phyloP scores from a whole-genome alignment of 225 moss, liverwort and hornwort species.

The Marchantia polymorpha region DNA sequence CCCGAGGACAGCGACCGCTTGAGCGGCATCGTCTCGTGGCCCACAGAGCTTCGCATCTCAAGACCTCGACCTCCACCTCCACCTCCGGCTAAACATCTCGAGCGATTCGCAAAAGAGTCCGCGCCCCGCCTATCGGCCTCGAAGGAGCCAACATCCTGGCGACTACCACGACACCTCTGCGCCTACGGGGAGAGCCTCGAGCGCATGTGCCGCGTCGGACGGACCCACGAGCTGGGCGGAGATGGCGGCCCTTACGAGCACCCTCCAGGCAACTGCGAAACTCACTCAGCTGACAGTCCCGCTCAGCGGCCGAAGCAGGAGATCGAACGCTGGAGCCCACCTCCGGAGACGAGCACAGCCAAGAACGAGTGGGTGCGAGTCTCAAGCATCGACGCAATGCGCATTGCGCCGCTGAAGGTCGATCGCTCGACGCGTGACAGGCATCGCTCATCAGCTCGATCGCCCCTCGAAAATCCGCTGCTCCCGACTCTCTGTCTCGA shows the following conservation, averaged over 20 bases:
- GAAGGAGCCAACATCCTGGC: neutral
- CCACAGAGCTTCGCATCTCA: slow-evolving; percentile 19
- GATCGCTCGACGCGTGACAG: neutral
- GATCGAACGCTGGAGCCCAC: neutral
- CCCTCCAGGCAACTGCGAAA: neutral
- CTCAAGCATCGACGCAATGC: neutral
- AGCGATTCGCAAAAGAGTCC: neutral
- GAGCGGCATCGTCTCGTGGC: neutral
- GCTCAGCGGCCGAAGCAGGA: neutral
- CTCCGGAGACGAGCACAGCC: neutral
- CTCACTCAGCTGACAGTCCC: neutral
- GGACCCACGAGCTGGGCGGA: neutral
- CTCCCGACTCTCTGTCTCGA: no score
- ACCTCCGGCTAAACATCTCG: neutral
- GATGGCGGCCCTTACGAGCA: neutral
- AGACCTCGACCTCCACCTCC: neutral
- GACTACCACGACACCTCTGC: neutral
- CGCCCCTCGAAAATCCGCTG: no score
- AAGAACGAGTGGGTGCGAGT: neutral
- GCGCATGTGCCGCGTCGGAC: neutral
- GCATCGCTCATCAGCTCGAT: neutral
- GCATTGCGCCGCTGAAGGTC: neutral
- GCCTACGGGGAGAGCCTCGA: neutral
- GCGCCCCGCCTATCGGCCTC: neutral
- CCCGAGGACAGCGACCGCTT: slow-evolving; percentile 23